Conservation (phyloP, 2,329 filamentous ascomycete genomes). For the Triangularia setosa region DNA sequence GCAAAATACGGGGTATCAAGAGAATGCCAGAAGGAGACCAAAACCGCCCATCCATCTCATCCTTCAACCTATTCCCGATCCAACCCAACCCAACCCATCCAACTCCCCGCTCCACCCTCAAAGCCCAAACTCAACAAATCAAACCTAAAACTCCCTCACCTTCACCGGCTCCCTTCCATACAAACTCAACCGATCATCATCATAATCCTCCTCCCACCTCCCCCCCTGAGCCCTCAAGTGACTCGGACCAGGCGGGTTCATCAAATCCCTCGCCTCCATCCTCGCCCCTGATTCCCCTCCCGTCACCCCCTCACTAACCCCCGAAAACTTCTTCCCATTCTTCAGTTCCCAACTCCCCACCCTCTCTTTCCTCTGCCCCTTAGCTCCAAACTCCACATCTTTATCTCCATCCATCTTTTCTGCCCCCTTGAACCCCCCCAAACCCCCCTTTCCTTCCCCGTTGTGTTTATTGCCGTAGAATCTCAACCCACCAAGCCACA, state of each 20-base stretch:
- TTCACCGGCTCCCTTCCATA: conserved; percentile 14
- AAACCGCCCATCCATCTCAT: not conserved
- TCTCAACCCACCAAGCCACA: conserved; percentile 14
- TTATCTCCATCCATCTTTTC: conserved; percentile 43
- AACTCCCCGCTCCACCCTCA: not conserved
- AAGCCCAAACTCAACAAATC: not conserved
- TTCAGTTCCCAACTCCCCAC: conserved; percentile 49
- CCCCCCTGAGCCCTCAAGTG: not conserved
- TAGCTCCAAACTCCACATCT: conserved; percentile 39
- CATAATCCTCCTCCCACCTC: conserved; percentile 15
- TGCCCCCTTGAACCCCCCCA: conserved; percentile 42
- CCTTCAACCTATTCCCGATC: not conserved
- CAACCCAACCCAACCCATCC: not conserved
- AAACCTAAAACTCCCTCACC: conserved; percentile 16
- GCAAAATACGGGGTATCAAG: conserved; percentile 14
- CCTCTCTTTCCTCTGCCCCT: conserved; percentile 42
- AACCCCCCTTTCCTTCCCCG: conserved; percentile 12
- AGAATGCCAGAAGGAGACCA: conserved; percentile 13
- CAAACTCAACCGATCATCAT: conserved; percentile 10
- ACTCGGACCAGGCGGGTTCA: not conserved
- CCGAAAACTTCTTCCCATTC: conserved; percentile 18
- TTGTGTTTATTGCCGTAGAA: conserved; percentile 3
- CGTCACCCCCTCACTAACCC: conserved; percentile 1
- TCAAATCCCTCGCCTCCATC: not conserved
- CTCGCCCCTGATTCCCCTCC: not conserved